Conservation (phyloP, 2,329 filamentous ascomycete genomes). For the Fusarium odoratissimum region DNA sequence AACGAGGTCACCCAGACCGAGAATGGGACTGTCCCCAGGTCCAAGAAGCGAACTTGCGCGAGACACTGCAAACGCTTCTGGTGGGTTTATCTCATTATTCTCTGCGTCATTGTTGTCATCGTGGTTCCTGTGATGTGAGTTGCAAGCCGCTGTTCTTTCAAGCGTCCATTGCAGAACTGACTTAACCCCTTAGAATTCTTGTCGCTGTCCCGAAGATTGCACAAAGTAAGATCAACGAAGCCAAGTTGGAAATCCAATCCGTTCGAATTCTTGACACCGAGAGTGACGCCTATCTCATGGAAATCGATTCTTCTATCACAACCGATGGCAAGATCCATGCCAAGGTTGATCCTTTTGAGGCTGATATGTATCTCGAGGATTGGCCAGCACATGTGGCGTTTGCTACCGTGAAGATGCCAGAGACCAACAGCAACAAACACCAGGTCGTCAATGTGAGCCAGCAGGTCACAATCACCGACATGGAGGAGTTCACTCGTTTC, state of each 20-base stretch:
- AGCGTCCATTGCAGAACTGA: conserved; percentile 9
- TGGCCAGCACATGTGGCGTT: conserved; percentile 60
- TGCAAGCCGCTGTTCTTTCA: not conserved
- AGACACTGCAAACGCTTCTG: conserved; percentile 67
- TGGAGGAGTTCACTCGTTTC: conserved; percentile 64
- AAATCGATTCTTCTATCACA: conserved; percentile 67
- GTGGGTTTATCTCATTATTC: conserved; percentile 68
- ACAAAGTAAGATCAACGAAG: conserved; percentile 66
- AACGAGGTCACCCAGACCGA: conserved; percentile 52
- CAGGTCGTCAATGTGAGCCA: conserved; percentile 66
- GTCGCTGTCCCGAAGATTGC: conserved; percentile 68
- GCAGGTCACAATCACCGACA: conserved; percentile 58
- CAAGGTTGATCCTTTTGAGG: conserved; percentile 62
- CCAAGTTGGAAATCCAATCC: conserved; percentile 63
- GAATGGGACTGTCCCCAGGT: conserved; percentile 41
- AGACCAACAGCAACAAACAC: conserved; percentile 60
- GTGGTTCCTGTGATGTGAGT: conserved; percentile 71
- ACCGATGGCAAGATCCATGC: conserved; percentile 65
- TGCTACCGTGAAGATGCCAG: conserved; percentile 62
- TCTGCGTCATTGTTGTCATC: conserved; percentile 63
- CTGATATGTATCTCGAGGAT: conserved; percentile 67
- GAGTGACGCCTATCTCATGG: conserved; percentile 59
- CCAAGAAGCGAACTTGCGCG: conserved; percentile 54
- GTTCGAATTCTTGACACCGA: conserved; percentile 62
- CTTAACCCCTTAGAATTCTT: conserved; percentile 58